Conservation (phyloP, 148 eudicot species). For the Diospyros kaki region DNA sequence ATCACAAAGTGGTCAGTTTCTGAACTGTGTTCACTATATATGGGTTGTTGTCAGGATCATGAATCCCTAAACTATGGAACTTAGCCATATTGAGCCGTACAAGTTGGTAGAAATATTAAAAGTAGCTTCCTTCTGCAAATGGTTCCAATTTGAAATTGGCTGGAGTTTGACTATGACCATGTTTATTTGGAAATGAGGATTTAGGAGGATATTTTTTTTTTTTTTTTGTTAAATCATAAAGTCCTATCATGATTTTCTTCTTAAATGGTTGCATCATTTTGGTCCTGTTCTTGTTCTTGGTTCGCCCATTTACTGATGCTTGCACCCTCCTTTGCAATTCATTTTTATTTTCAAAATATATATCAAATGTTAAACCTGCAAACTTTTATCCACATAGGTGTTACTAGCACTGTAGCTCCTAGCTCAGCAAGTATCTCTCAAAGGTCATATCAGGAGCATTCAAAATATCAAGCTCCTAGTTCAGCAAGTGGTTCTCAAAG, state of each 20-base stretch:
- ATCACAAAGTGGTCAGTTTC: constrained; percentile 51
- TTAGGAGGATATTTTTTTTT: no score
- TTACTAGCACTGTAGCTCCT: no score
- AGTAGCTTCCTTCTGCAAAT: background rate
- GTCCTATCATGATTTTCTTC: background rate
- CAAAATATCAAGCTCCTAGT: constrained; percentile 21
- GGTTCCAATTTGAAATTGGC: background rate
- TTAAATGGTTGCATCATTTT: background rate
- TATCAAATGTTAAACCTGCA: background rate
- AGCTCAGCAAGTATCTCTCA: constrained; percentile 15
- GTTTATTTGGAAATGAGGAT: no score
- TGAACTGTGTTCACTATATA: background rate
- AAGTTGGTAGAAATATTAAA: background rate
- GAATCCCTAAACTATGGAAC: background rate
- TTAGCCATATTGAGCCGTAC: background rate
- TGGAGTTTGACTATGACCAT: background rate
- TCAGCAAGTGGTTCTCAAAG: constrained; percentile 32
- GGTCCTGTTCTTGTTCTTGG: background rate
- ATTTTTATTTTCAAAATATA: background rate
- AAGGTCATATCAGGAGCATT: constrained; percentile 40
- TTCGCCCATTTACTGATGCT: background rate
- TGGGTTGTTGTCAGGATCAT: no score
- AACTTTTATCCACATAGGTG: background rate
- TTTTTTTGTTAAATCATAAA: no score
- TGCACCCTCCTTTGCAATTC: background rate